A percentile compares a stretch with the other conserved stretches of the same genome.
These are phyloP conservation scores for Prunus campanulata DNA, from an alignment of 306 rosid genomes.

Conservation along the genomic window DNA sequence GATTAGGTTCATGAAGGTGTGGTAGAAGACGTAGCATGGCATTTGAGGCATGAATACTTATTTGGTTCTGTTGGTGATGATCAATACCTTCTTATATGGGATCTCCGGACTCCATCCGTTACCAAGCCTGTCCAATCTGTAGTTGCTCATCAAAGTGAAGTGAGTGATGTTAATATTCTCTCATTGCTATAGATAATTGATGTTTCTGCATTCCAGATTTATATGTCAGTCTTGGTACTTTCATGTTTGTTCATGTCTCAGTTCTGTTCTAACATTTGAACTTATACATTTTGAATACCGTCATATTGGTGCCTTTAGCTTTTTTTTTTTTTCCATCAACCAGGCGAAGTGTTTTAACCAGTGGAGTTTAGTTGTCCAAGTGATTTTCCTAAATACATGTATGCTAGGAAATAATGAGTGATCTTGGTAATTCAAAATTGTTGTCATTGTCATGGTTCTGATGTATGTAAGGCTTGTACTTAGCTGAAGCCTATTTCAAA, in stretches of 20 bases:
- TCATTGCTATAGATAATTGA: neutral
- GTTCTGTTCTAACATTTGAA: neutral
- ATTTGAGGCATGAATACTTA: conserved; percentile 95
- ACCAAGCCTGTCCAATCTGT: conserved; percentile 92
- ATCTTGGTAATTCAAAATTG: neutral
- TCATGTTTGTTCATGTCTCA: neutral
- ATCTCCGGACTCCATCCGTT: conserved; percentile 77
- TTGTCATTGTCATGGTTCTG: neutral
- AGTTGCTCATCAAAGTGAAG: conserved; percentile 96
- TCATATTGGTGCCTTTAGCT: neutral
- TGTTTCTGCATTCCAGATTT: neutral
- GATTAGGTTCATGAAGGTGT: conserved; percentile 91
- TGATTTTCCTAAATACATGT: neutral
- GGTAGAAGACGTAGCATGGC: conserved; percentile 98
- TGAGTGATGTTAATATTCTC: conserved; percentile 23
- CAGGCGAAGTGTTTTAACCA: neutral
- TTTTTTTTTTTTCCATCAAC: neutral
- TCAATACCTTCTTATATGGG: conserved; percentile 87
- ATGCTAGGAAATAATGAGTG: neutral
- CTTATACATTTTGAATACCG: neutral
- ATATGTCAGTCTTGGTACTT: neutral
- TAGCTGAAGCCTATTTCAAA: neutral
- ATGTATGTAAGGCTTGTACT: neutral
- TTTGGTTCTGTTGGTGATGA: conserved; percentile 99
- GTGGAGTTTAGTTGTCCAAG: neutral